These are phyloP conservation scores for Kurtzmaniella cleridarum DNA, from an alignment of 805 yeast genomes.

Conservation along the genomic window DNA sequence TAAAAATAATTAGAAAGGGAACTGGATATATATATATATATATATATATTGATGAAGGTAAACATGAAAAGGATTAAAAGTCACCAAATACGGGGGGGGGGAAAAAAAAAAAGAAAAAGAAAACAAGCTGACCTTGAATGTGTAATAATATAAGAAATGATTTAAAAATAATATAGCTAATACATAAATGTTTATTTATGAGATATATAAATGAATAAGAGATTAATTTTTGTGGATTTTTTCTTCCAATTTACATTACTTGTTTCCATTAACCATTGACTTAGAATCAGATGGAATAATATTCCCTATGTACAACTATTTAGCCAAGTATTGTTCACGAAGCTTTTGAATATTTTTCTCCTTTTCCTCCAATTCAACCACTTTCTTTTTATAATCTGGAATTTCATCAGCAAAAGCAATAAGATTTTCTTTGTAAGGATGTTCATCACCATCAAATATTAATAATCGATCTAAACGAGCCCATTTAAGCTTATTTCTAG, in stretches of 20 bases:
- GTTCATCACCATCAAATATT: constrained; percentile 80
- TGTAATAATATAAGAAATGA: neutral
- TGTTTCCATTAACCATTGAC: neutral
- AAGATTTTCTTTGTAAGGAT: constrained; percentile 80
- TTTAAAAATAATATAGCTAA: neutral
- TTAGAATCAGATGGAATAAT: neutral
- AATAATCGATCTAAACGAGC: constrained; percentile 78
- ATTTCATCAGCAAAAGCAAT: constrained; percentile 82
- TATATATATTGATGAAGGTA: no score
- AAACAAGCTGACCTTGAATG: neutral
- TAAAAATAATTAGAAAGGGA: neutral
- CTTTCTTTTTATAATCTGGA: constrained; percentile 41
- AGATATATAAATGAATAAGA: no score
- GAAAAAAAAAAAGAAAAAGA: no score
- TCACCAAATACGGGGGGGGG: no score
- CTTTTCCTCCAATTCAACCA: constrained; percentile 31
- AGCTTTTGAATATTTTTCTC: constrained; percentile 29
- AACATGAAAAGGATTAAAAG: no score
- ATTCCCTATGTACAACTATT: constrained; percentile 7
- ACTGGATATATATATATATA: neutral
- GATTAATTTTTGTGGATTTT: no score
- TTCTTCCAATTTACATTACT: no score
- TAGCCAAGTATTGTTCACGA: constrained; percentile 27
- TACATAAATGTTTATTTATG: no score
- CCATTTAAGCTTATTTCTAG: constrained; percentile 80